Evolutionary conservation across 257 asterid genomes (phyloP).

Genomic region (Phtheirospermum japonicum): DNA sequence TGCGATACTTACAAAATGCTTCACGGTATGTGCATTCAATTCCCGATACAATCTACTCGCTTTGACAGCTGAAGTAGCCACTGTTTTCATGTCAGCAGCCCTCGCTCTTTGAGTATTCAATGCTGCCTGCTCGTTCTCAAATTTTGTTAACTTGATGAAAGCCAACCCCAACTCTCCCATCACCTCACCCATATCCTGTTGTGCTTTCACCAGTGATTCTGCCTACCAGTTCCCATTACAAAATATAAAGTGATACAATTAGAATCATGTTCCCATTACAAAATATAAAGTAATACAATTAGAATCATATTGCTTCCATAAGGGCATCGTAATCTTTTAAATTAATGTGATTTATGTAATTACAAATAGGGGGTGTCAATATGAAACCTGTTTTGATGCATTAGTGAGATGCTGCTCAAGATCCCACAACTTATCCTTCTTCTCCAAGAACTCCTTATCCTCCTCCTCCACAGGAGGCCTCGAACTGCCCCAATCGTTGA

Average conservation of each 20-base stretch:
- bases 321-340: not conserved
- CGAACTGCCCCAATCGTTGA: conserved; percentile 79
- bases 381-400: conserved; percentile 72
- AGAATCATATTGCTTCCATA: not conserved
- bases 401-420: conserved; percentile 85
- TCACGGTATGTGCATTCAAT: conserved; percentile 67
- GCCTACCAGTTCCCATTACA: conserved; percentile 51
- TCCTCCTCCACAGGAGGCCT: conserved; percentile 74
- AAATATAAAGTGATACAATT: conserved; percentile 17
- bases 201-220: conserved; percentile 83
- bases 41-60: conserved; percentile 81
- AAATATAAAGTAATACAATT: conserved; percentile 17
- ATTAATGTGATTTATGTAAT: not conserved
- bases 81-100: conserved; percentile 74
- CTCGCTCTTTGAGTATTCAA: conserved; percentile 62
- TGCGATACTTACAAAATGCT: conserved; percentile 66
- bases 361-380: not conserved
- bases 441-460: conserved; percentile 81
- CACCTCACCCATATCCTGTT: conserved; percentile 83
- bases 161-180: conserved; percentile 92
- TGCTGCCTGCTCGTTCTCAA: conserved; percentile 74
- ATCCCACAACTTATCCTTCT: conserved; percentile 63
- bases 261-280: not conserved
- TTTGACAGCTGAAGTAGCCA: conserved; percentile 90
- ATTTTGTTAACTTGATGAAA: conserved; percentile 76